A percentile compares a stretch with the other conserved stretches of the same genome.
phyloP scores from a whole-genome alignment of 2,329 filamentous ascomycete genomes.

The Aureobasidium sp. region DNA sequence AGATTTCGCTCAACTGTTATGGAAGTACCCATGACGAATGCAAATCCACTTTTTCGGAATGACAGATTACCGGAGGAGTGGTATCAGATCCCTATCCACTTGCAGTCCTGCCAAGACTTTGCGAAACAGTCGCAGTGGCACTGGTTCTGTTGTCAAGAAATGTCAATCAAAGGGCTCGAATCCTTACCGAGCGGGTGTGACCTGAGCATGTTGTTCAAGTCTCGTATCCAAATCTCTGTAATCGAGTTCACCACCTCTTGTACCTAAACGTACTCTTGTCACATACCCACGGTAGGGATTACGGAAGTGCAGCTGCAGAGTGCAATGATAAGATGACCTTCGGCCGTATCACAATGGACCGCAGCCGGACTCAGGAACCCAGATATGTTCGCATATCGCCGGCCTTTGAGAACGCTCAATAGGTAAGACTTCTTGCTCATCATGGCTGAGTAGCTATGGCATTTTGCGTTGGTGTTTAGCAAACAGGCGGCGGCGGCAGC shows the following conservation, averaged over 20 bases:
- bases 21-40: neutral
- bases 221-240: neutral
- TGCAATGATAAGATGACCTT: neutral
- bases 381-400: neutral
- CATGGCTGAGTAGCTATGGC: neutral
- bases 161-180: neutral
- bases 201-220: neutral
- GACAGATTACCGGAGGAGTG: neutral
- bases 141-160: too few species aligned
- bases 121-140: neutral
- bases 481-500: neutral
- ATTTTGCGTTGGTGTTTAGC: neutral
- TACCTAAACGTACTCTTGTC: neutral
- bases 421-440: neutral
- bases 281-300: neutral
- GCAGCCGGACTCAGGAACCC: neutral
- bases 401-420: neutral
- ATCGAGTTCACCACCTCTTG: neutral
- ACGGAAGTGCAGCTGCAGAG: neutral
- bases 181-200: neutral
- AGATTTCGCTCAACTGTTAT: neutral
- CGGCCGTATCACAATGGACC: neutral
- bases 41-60: neutral
- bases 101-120: neutral
- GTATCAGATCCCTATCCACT: slow-evolving; percentile 1